These are phyloP conservation scores for Karstenula rhodostoma DNA, from an alignment of 2,329 filamentous ascomycete genomes.

Conservation along the genomic window DNA sequence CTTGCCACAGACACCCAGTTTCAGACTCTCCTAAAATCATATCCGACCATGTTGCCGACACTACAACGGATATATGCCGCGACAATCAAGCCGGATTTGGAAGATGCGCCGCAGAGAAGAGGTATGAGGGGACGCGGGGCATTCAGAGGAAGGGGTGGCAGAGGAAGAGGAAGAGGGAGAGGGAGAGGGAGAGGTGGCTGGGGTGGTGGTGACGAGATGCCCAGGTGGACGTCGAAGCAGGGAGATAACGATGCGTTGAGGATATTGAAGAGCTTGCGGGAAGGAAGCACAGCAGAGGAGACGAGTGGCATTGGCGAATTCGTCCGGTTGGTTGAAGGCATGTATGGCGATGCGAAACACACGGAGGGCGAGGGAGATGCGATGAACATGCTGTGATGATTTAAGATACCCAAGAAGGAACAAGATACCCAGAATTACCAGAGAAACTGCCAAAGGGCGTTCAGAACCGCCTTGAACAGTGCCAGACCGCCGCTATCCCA, in stretches of 20 bases:
- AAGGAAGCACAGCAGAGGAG: conserved; percentile 39
- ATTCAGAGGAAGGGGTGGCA: conserved; percentile 27
- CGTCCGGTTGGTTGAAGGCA: conserved; percentile 38
- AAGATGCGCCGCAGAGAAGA: conserved; percentile 28
- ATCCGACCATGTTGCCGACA: conserved; percentile 33
- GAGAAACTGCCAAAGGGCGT: not conserved
- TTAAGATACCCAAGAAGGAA: not conserved
- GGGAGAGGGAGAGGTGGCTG: conserved; percentile 9
- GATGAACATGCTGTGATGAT: not conserved
- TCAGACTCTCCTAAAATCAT: conserved; percentile 35
- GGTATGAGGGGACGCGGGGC: conserved; percentile 20
- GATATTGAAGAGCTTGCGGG: conserved; percentile 34
- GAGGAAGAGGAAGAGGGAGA: conserved; percentile 18
- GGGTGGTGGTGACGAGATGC: conserved; percentile 9
- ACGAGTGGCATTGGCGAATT: conserved; percentile 54
- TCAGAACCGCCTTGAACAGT: not conserved
- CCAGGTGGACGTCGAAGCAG: conserved; percentile 35
- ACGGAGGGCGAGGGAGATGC: conserved; percentile 16
- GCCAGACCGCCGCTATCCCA: too few species aligned
- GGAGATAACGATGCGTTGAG: conserved; percentile 42
- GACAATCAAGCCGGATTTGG: conserved; percentile 43
- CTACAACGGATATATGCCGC: conserved; percentile 45
- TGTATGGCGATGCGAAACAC: conserved; percentile 25
- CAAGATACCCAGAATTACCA: not conserved
- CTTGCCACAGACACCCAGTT: conserved; percentile 40